Conservation (phyloP, 2,329 filamentous ascomycete species). For the Camptophora hylomeconis region DNA sequence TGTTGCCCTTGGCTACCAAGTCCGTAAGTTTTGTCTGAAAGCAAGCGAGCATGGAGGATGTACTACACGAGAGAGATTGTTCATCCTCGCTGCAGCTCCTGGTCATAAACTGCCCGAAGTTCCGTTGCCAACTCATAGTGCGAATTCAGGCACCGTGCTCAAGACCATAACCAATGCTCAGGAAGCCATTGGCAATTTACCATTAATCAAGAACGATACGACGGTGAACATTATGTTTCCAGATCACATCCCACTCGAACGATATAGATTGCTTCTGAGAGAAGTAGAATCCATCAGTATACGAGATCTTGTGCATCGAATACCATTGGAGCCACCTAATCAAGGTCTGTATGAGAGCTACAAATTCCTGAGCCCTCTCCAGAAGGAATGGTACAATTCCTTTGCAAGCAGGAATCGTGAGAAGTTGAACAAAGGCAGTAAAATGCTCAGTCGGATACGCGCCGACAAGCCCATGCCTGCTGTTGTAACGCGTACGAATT, state of each 20-base stretch:
- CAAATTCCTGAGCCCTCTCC: slow-evolving; percentile 4
- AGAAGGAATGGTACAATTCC: slow-evolving; percentile 23
- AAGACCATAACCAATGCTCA: slow-evolving; percentile 32
- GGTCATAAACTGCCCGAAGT: slow-evolving; percentile 42
- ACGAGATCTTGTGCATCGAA: slow-evolving; percentile 38
- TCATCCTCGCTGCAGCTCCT: slow-evolving; percentile 59
- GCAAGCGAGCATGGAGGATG: slow-evolving; percentile 55
- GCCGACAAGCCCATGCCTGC: slow-evolving; percentile 47
- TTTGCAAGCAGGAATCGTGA: slow-evolving; percentile 15
- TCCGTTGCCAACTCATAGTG: slow-evolving; percentile 54
- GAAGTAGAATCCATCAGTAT: slow-evolving; percentile 14
- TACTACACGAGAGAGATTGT: slow-evolving; percentile 54
- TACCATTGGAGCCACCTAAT: slow-evolving; percentile 41
- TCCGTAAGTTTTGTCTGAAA: slow-evolving; percentile 54
- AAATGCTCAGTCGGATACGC: slow-evolving; percentile 15
- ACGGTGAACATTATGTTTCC: slow-evolving; percentile 51
- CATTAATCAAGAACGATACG: slow-evolving; percentile 47
- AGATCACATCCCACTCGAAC: slow-evolving; percentile 47
- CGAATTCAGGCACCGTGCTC: slow-evolving; percentile 25
- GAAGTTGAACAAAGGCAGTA: slow-evolving; percentile 14
- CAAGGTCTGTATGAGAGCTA: slow-evolving; percentile 12
- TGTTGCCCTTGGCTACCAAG: slow-evolving; percentile 66
- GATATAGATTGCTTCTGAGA: slow-evolving; percentile 24
- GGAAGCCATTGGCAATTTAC: slow-evolving; percentile 48
- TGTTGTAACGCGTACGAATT: slow-evolving; percentile 41